Evolutionary conservation across 345 rosid genomes (phyloP), one percentile per base, ranked within the genome.

Genomic region (Limnanthes douglasii): DNA sequence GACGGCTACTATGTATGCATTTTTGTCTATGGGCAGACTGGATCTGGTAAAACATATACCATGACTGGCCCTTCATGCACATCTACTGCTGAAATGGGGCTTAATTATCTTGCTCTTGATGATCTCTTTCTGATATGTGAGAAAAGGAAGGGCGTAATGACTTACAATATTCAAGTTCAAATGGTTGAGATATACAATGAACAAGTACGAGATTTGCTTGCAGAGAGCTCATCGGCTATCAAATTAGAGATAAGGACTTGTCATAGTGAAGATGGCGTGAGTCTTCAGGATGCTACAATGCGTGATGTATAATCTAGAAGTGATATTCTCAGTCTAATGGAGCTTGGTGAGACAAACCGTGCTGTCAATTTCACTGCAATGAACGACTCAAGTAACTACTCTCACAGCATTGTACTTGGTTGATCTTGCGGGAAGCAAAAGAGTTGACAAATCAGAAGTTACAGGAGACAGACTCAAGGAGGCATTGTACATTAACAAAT

Each of bases 171-270:
- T 50, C 55, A 39, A 10, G 86, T 84, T 36, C 98, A 90, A 46
- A 84, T 90, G 98, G 94, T 90, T 0, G 94, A 90, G 53, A 80
- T 90, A 60, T 88, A 88, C 56, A 88, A 83, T 46, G 97, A 88
- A 37, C 93, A 83, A 83, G 78, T 88, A n/a, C 65, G 92, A 40
- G 95, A 90, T 59, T 92, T 90, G 57, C 92, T 90, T 38, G 65
- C 61, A 5, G 77, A 61, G 31, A 73, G 77, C 43, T 68, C 75
- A 34, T 56, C 92, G 16, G 33, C 68, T 46, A 68, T 77, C 65
- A 88, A 59, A 86, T 72, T 90, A 66, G 92, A 90, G 72, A 79
- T 90, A 49, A 56, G 79, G 2, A 79, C 90, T 54, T 88, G 95
- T 49, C 24, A 60, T 12, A 57, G 31, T 45, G 94, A 70, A 6